Conservation (phyloP, 805 yeast species). For the Ogataea paradorogensis region DNA sequence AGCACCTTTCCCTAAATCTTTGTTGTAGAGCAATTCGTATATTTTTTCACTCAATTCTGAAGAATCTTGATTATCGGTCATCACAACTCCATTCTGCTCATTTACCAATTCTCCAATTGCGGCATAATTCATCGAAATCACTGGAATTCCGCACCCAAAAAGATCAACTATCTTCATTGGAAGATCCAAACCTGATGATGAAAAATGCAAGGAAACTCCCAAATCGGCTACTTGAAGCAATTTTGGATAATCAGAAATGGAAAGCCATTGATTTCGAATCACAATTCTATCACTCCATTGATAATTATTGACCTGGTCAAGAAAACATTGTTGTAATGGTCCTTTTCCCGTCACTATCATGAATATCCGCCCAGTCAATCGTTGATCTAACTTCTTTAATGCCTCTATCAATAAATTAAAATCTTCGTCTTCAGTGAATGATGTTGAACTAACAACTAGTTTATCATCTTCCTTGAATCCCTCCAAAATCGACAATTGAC, state of each 20-base stretch:
- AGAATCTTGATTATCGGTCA: slow-evolving; percentile 36
- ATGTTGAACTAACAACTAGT: slow-evolving; percentile 81
- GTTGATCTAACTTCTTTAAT: slow-evolving; percentile 53
- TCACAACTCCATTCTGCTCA: slow-evolving; percentile 67
- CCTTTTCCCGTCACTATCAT: slow-evolving; percentile 97
- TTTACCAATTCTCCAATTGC: slow-evolving; percentile 77
- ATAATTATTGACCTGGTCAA: slow-evolving; percentile 16
- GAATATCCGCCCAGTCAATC: slow-evolving; percentile 43
- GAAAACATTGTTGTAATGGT: slow-evolving; percentile 60
- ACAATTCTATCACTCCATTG: slow-evolving; percentile 45
- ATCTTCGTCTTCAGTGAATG: slow-evolving; percentile 96
- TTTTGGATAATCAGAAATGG: slow-evolving; percentile 74
- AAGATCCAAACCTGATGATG: slow-evolving; percentile 89
- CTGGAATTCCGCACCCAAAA: slow-evolving; percentile 96
- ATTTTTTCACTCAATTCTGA: slow-evolving; percentile 42
- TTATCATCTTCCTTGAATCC: slow-evolving; percentile 41
- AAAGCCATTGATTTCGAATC: slow-evolving; percentile 71
- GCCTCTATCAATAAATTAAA: slow-evolving; percentile 68
- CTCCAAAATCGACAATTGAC: slow-evolving; percentile 34
- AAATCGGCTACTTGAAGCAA: slow-evolving; percentile 75
- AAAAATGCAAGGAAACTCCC: slow-evolving; percentile 86
- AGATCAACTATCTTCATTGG: slow-evolving; percentile 97
- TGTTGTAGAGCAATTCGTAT: slow-evolving; percentile 30
- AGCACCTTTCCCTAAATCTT: slow-evolving; percentile 63
- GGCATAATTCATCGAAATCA: slow-evolving; percentile 69